These are phyloP conservation scores for Arabidopsis arenosa DNA, from an alignment of 345 rosid species.

Conservation along the genomic window DNA sequence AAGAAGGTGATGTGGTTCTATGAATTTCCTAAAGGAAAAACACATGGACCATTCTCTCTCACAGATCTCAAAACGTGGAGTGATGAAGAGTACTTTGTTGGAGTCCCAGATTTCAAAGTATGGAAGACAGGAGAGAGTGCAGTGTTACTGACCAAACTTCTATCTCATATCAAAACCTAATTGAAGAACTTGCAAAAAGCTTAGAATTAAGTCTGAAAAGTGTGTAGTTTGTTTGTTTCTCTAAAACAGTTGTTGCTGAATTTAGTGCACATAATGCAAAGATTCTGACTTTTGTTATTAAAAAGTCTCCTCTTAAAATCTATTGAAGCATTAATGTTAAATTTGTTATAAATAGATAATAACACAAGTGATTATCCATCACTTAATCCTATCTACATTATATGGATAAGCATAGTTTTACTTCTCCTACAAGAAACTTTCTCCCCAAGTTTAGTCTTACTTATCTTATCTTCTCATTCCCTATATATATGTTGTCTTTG, in stretches of 20 bases:
- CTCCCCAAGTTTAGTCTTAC: no score
- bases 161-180: conserved; percentile 36
- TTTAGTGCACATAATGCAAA: background rate
- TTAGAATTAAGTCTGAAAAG: background rate
- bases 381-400: no score
- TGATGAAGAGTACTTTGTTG: conserved; percentile 53
- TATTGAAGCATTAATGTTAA: conserved; percentile 36
- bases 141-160: conserved; percentile 47
- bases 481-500: no score
- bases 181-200: background rate
- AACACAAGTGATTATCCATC: no score
- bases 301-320: conserved; percentile 51
- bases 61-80: conserved; percentile 57
- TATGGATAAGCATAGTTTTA: no score
- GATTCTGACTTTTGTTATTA: conserved; percentile 53
- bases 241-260: background rate
- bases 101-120: conserved; percentile 57
- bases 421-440: no score
- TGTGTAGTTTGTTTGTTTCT: conserved; percentile 1
- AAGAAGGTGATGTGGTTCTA: conserved; percentile 60
- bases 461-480: no score
- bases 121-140: conserved; percentile 67
- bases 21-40: conserved; percentile 55
- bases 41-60: conserved; percentile 74
- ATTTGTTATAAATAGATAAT: no score